Base-by-base conservation (phyloP, 116 monocot genomes). In the Dioscorea cayenensis region DNA sequence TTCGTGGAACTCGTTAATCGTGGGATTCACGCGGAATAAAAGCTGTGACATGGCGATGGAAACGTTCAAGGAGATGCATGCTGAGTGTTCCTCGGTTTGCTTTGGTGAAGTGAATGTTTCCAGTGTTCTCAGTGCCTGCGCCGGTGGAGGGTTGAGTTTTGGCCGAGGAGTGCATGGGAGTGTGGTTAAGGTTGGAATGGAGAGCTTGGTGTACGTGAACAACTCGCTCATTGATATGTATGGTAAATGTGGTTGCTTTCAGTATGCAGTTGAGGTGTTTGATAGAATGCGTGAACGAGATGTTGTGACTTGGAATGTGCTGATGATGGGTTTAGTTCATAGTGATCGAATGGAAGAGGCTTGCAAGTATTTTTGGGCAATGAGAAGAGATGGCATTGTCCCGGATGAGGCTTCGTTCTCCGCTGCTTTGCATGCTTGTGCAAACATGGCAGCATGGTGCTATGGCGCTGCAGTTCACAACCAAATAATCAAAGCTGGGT, bases 171-270 rank as follows among this genome's bases (percentile, higher is more conserved):
- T 78, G 28, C 83, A 83, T 49, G 72, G 21, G 1, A 50, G 8
- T 35, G 68, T 49, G 2, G 29, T 68, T 6, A 83, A 83, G 72
- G 49, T 75, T 25, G 72, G 69, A 2, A 10, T 68, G 67, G 75
- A 55, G 55, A 48, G 67, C 0, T 0, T 64, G 25, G 75, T 28
- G 7, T 83, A 67, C 28, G 75, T 72, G 58, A 77, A 20, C 50
- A 83, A 83, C 75, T 62, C 83, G 3, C 72, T 83, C 29, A 49
- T 83, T 13, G 79, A 83, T 23, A 76, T 83, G 79, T 79, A 83
- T 51, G 32, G 64, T 49, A 79, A 78, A 66, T 72, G 79, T 17
- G 72, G 75, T 2, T 28, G 58, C 49, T 71, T 71, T 3, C 35
- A 16, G 0, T 75, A 66, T 2, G 74, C 82, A 5, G 16, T 50